Evolutionary conservation across 1,139 yeast species (phyloP).

Genomic region (Dujonia santamariae): DNA sequence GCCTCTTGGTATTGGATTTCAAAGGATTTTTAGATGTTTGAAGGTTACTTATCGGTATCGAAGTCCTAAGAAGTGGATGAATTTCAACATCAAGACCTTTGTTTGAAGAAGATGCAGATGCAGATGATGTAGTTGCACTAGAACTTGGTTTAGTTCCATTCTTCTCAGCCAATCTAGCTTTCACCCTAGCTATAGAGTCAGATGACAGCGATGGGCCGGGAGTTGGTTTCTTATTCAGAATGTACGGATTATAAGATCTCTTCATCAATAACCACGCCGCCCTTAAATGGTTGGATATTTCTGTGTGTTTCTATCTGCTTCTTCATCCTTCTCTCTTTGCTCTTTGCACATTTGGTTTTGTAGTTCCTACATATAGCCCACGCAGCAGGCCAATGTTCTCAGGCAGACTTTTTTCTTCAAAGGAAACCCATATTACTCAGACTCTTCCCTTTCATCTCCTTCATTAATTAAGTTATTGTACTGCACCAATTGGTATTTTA

Average conservation of each 20-base stretch:
- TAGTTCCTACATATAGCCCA: no score
- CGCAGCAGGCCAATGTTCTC: no score
- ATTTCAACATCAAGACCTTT: constrained; percentile 51
- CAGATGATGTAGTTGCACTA: background rate
- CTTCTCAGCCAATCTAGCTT: constrained; percentile 8
- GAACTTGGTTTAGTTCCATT: background rate
- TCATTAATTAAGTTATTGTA: no score
- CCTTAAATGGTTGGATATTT: background rate
- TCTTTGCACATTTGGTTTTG: no score
- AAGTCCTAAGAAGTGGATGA: constrained; percentile 54
- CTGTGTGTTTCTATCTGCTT: no score
- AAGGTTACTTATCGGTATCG: constrained; percentile 12
- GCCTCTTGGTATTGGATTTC: constrained; percentile 26
- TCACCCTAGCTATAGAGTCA: constrained; percentile 8
- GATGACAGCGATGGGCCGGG: background rate
- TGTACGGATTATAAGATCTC: background rate
- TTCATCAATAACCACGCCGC: constrained; percentile 1
- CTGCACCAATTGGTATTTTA: no score
- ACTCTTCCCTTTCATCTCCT: no score
- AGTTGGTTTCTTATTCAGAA: background rate
- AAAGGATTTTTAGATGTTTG: constrained; percentile 25
- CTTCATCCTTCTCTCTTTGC: no score
- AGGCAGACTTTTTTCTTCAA: no score
- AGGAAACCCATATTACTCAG: no score
- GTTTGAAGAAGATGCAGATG: background rate